Base-by-base conservation (phyloP, 2,329 filamentous ascomycete genomes). In the Anthostomella pinea region DNA sequence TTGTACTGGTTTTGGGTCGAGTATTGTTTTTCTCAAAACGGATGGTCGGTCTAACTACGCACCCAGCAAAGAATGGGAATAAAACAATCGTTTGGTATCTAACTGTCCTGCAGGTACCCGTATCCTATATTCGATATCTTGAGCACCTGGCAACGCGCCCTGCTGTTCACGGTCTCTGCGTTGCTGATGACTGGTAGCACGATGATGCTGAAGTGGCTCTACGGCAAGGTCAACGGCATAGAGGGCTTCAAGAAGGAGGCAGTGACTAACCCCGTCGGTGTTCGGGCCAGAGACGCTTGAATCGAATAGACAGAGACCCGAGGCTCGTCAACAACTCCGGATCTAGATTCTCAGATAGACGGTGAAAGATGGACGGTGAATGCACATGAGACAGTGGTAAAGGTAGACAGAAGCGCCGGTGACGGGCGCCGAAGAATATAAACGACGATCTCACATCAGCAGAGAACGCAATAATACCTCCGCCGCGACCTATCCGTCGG, bases 81-180 rank as follows among this genome's bases (percentile, higher is more conserved):
- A n/a, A n/a, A n/a, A n/a, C n/a, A n/a, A n/a, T n/a, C n/a, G n/a
- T n/a, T n/a, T n/a, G n/a, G n/a, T n/a, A n/a, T n/a, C n/a, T n/a
- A n/a, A n/a, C n/a, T n/a, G n/a, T n/a, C n/a, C n/a, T 29, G 26
- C 34, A 85, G 81, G 70, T 94, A 95, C 51, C 88, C 89, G 0
- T 95, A 96, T 60, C 89, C 90, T 1, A 73, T 95, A 17, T 91
- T 96, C 46, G 81, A 71, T 7, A 58, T 85, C 28, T 66, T 94
- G 26, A 73, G 70, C 32, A 84, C 79, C 0, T 57, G 67, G 31
- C 81, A 88, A 54, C 76, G 90, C 14, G 66, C 81, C 7, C 64
- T 76, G 1, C 67, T 95, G 8, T 95, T 94, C 50, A 71, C 70
- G 1, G 65, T 77, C 13, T 85, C 85, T 26, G 88, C 86, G 1